Evolutionary conservation across 345 rosid genomes (phyloP).

Genomic region (Nephelium lappaceum): DNA sequence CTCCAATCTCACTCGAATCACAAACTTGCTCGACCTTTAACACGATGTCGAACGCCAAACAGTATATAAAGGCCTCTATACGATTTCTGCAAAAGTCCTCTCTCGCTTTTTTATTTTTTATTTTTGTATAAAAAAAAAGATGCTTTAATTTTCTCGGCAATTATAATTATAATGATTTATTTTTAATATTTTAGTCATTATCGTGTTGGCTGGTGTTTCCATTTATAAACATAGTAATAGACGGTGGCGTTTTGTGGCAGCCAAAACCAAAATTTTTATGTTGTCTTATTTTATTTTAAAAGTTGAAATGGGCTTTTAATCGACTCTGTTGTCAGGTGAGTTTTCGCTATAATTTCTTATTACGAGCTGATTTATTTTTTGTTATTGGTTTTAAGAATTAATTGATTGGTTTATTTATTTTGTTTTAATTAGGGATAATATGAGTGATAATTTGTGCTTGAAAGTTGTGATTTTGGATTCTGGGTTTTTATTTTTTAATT

Average conservation of each 20-base stretch:
- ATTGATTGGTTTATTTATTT: background rate
- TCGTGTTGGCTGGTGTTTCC: background rate
- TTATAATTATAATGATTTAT: background rate
- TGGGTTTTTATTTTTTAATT: background rate
- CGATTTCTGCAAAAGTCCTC: background rate
- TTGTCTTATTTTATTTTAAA: no score
- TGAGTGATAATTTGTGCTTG: background rate
- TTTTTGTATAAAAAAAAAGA: background rate
- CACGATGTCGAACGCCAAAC: background rate
- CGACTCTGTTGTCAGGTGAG: conserved; percentile 12
- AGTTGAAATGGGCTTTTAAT: background rate
- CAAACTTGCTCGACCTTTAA: conserved; percentile 3
- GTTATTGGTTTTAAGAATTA: conserved; percentile 3
- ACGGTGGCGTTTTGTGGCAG: background rate
- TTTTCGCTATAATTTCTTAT: background rate
- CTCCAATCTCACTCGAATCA: background rate
- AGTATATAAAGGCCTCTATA: conserved; percentile 4
- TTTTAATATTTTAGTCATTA: background rate
- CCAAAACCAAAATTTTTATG: background rate
- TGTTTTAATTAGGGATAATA: background rate
- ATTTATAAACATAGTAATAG: background rate
- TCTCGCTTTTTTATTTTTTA: background rate
- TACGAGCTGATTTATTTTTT: background rate
- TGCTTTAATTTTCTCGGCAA: background rate
- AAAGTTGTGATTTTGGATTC: background rate